phyloP scores from a whole-genome alignment of 2,329 filamentous ascomycete species.

The Colletotrichum endophyticum region DNA sequence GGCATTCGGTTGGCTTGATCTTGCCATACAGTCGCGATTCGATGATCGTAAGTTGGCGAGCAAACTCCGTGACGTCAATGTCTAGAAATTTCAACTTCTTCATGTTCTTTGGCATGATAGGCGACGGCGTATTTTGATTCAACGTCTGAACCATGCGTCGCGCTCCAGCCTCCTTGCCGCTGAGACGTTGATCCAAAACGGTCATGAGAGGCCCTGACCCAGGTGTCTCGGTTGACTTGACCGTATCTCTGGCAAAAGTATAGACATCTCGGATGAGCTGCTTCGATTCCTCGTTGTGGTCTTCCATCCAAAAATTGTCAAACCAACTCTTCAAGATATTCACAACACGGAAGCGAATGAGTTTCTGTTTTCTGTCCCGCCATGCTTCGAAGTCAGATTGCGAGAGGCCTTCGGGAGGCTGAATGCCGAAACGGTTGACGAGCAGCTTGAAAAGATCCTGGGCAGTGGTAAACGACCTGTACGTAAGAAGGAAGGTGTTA shows the following conservation, averaged over 20 bases:
- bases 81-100: constrained; percentile 99
- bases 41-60: constrained; percentile 96
- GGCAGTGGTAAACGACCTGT: constrained; percentile 91
- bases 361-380: constrained; percentile 94
- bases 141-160: constrained; percentile 88
- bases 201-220: constrained; percentile 85
- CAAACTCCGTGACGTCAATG: constrained; percentile 94
- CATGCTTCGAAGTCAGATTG: constrained; percentile 82
- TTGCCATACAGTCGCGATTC: constrained; percentile 94
- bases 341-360: constrained; percentile 93
- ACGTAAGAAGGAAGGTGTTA: constrained; percentile 96
- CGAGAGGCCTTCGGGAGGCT: constrained; percentile 83
- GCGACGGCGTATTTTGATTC: constrained; percentile 79
- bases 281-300: constrained; percentile 81
- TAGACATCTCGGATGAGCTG: constrained; percentile 88
- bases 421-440: constrained; percentile 89
- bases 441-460: constrained; percentile 91
- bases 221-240: constrained; percentile 92
- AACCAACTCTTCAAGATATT: constrained; percentile 99
- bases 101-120: constrained; percentile 98
- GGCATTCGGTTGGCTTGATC: constrained; percentile 92
- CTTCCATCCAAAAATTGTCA: constrained; percentile 99
- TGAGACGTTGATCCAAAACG: constrained; percentile 85
- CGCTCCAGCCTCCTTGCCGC: constrained; percentile 84
- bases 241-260: constrained; percentile 87